These are phyloP conservation scores for Pseudoperonospora humuli DNA, from an alignment of 352 stramenopile genomes.

Conservation along the genomic window DNA sequence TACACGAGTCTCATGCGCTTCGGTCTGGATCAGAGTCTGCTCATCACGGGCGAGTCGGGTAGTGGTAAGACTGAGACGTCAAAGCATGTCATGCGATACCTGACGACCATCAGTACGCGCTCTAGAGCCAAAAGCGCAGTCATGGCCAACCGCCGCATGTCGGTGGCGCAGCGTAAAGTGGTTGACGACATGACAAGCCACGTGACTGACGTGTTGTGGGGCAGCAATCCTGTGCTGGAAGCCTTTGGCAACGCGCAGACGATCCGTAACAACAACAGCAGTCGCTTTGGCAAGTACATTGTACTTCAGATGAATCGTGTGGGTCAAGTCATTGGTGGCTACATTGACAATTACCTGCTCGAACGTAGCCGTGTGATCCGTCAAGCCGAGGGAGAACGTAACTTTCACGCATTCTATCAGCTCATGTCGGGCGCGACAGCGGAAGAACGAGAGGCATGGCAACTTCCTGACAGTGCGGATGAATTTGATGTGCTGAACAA, in stretches of 20 bases:
- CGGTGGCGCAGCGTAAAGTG: constrained; percentile 63
- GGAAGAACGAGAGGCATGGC: constrained; percentile 43
- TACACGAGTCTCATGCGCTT: constrained; percentile 89
- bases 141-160: constrained; percentile 74
- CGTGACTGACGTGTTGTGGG: constrained; percentile 72
- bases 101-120: constrained; percentile 81
- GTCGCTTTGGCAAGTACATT: constrained; percentile 84
- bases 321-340: constrained; percentile 72
- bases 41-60: constrained; percentile 81
- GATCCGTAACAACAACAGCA: constrained; percentile 85
- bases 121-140: constrained; percentile 56
- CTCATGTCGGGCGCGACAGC: constrained; percentile 64
- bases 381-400: constrained; percentile 84
- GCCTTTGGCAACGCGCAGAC: constrained; percentile 83
- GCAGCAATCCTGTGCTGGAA: constrained; percentile 77
- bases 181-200: constrained; percentile 59
- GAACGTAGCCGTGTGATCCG: constrained; percentile 87
- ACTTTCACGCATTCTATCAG: constrained; percentile 94
- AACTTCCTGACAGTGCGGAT: constrained; percentile 36
- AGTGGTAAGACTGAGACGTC: constrained; percentile 94
- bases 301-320: constrained; percentile 79
- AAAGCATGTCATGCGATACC: constrained; percentile 94
- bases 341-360: constrained; percentile 88
- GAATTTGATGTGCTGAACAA: constrained; percentile 68
- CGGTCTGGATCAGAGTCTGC: constrained; percentile 72